phyloP scores from a whole-genome alignment of 441 rosid genomes.

The Mallotus repandus region DNA sequence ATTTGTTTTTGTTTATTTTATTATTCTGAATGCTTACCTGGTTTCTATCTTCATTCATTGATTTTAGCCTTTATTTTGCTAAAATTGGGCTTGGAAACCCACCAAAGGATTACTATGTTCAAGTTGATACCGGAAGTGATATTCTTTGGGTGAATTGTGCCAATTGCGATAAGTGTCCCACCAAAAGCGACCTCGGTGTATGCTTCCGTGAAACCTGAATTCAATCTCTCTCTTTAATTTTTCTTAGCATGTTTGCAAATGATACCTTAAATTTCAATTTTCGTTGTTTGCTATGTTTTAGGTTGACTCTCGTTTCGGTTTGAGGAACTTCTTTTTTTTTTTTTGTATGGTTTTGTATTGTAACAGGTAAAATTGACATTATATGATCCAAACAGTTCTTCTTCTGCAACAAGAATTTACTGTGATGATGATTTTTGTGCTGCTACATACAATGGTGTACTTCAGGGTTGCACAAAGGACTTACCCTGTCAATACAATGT shows the following conservation, averaged over 20 bases:
- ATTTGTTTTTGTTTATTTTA: no score
- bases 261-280: not conserved
- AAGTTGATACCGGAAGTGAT: constrained; percentile 97
- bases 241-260: not conserved
- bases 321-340: not conserved
- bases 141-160: constrained; percentile 87
- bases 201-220: constrained; percentile 25
- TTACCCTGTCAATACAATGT: constrained; percentile 61
- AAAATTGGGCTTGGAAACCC: constrained; percentile 81
- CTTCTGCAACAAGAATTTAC: constrained; percentile 43
- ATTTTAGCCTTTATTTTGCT: constrained; percentile 72
- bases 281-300: not conserved
- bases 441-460: constrained; percentile 43
- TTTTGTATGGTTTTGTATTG: not conserved
- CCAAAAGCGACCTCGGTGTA: constrained; percentile 74
- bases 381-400: constrained; percentile 56
- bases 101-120: constrained; percentile 66
- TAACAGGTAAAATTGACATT: constrained; percentile 58
- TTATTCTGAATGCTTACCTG: not conserved
- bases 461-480: constrained; percentile 60
- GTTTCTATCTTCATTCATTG: constrained; percentile 21
- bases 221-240: constrained; percentile 9
- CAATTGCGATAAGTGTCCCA: constrained; percentile 72
- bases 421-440: constrained; percentile 68
- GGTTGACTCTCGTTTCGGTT: not conserved